Evolutionary conservation across 495 filamentous ascomycete genomes (phyloP).

Genomic region (Aspergillus ostianus): DNA sequence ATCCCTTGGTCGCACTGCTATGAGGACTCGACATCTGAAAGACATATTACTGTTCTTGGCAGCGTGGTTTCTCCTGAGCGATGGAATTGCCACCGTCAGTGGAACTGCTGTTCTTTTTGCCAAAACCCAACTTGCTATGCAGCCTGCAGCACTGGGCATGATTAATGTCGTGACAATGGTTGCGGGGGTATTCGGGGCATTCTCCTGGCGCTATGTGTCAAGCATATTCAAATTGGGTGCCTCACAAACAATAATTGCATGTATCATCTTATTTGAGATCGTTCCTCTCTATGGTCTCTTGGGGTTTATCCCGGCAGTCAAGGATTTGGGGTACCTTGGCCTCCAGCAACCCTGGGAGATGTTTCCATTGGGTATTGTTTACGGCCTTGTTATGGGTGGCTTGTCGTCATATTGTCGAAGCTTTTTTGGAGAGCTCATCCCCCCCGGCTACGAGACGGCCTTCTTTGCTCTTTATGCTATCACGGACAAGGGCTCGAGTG

Average conservation of each 20-base stretch:
- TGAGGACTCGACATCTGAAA: slow-evolving; percentile 73
- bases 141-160: slow-evolving; percentile 79
- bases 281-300: slow-evolving; percentile 91
- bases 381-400: slow-evolving; percentile 90
- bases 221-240: slow-evolving; percentile 62
- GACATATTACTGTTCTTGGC: slow-evolving; percentile 86
- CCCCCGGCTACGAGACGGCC: slow-evolving; percentile 88
- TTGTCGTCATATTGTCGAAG: slow-evolving; percentile 92
- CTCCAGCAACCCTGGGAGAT: slow-evolving; percentile 95
- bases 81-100: slow-evolving; percentile 91
- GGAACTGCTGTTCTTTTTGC: slow-evolving; percentile 95
- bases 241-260: slow-evolving; percentile 85
- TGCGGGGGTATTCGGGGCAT: slow-evolving; percentile 81
- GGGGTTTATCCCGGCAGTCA: slow-evolving; percentile 82
- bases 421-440: slow-evolving; percentile 88
- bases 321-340: slow-evolving; percentile 71
- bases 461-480: slow-evolving; percentile 98
- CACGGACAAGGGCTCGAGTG: slow-evolving; percentile 92
- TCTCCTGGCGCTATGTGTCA: slow-evolving; percentile 81
- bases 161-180: slow-evolving; percentile 90
- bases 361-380: slow-evolving; percentile 88
- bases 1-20: slow-evolving; percentile 74
- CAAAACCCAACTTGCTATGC: slow-evolving; percentile 90
- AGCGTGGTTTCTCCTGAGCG: slow-evolving; percentile 92
- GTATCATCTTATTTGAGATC: slow-evolving; percentile 84